Evolutionary conservation across 257 asterid species (phyloP).

Genomic region (Fraxinus excelsior): DNA sequence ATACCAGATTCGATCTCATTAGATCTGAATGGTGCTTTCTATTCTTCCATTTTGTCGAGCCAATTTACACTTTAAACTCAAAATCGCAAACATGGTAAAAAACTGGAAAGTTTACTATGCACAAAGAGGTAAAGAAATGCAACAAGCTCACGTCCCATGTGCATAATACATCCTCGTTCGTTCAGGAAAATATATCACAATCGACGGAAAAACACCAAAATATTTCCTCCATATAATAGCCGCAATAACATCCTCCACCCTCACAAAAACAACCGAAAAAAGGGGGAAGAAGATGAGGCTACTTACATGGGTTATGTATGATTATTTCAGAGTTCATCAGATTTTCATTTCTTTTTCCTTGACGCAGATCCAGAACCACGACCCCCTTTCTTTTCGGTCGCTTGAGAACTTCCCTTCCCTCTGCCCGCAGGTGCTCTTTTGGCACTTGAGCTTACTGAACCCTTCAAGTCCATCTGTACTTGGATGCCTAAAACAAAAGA

Average conservation of each 20-base stretch:
- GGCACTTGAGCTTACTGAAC: slow-evolving; percentile 53
- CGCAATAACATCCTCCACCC: slow-evolving; percentile 7
- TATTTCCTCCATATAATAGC: not conserved
- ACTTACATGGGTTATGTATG: not conserved
- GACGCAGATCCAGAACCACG: slow-evolving; percentile 54
- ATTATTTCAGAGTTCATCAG: not conserved
- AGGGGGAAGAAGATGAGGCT: slow-evolving; percentile 3
- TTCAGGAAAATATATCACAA: not conserved
- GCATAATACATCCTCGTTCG: not conserved
- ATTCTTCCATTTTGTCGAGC: not conserved
- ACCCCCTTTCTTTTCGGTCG: slow-evolving; percentile 40
- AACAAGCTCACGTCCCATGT: not conserved
- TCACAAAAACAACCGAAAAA: slow-evolving; percentile 8
- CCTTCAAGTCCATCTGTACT: slow-evolving; percentile 79
- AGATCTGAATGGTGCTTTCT: not conserved
- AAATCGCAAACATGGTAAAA: not conserved
- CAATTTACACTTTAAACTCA: not conserved
- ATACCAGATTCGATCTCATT: not conserved
- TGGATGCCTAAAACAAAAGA: slow-evolving; percentile 46
- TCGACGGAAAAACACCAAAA: not conserved
- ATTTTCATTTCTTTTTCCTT: slow-evolving; percentile 74
- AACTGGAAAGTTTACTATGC: not conserved
- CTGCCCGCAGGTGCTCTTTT: slow-evolving; percentile 63
- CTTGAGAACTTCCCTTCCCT: slow-evolving; percentile 45
- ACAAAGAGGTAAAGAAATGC: not conserved